phyloP scores from a whole-genome alignment of 2,329 filamentous ascomycete genomes.

The Aureobasidium uvarum region DNA sequence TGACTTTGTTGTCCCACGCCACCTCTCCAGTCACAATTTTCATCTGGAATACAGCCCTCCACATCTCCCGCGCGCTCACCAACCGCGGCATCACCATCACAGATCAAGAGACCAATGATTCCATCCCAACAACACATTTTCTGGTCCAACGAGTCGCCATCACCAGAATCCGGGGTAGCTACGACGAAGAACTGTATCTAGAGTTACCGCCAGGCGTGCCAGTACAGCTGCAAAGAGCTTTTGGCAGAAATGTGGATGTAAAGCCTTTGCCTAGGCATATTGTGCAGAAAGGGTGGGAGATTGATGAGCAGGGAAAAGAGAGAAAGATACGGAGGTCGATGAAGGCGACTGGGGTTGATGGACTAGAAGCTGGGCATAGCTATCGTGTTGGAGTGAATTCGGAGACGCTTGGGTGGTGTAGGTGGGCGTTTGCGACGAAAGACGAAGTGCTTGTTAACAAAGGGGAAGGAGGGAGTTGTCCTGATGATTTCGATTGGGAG shows the following conservation, averaged over 20 bases:
- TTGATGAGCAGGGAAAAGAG: neutral
- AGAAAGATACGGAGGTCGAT: neutral
- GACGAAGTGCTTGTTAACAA: conserved; percentile 1
- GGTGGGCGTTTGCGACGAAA: conserved; percentile 6
- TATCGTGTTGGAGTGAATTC: neutral
- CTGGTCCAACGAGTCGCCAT: neutral
- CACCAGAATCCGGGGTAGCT: neutral
- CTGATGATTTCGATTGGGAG: conserved; percentile 1
- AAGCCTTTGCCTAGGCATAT: neutral
- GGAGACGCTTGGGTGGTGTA: neutral
- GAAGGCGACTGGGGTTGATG: conserved; percentile 1
- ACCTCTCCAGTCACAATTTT: neutral
- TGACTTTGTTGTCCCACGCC: neutral
- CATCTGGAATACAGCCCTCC: neutral
- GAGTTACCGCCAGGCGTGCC: neutral
- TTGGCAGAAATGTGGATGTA: neutral
- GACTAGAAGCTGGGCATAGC: neutral
- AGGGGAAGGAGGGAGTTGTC: neutral
- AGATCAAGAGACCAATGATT: neutral
- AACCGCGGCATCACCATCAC: conserved; percentile 3
- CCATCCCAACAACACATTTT: neutral
- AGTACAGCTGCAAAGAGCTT: neutral
- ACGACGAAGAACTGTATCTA: neutral
- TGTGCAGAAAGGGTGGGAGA: neutral
- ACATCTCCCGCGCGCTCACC: neutral